Percentiles rank a stretch among this genome's conserved stretches.
These are phyloP conservation scores for Leccinum boreale DNA, from an alignment of 768 basidiomycete species.

Conservation along the genomic window DNA sequence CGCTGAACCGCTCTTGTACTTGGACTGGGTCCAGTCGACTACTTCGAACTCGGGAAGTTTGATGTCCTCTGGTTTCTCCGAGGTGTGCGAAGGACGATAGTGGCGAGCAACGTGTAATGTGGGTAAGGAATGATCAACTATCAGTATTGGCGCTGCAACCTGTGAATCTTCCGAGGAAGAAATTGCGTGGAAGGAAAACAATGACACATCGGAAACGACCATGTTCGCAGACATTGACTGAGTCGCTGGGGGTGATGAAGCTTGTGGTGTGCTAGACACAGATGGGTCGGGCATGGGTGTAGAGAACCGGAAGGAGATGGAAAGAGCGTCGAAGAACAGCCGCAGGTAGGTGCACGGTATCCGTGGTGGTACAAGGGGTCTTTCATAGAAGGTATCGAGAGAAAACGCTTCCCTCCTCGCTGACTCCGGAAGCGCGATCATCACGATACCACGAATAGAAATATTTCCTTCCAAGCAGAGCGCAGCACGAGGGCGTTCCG, in stretches of 20 bases:
- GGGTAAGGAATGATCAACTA: constrained; percentile 67
- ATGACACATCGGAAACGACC: constrained; percentile 47
- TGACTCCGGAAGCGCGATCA: constrained; percentile 44
- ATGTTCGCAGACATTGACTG: constrained; percentile 15
- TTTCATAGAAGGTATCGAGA: constrained; percentile 47
- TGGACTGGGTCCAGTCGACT: constrained; percentile 58
- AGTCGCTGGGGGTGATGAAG: not conserved
- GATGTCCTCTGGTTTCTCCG: constrained; percentile 18
- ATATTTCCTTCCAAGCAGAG: constrained; percentile 35
- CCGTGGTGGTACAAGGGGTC: constrained; percentile 57
- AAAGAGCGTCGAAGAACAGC: constrained; percentile 41
- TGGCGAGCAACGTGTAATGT: constrained; percentile 51
- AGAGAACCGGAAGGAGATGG: constrained; percentile 16
- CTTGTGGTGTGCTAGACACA: not conserved
- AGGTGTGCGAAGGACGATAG: constrained; percentile 37
- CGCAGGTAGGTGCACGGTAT: constrained; percentile 52
- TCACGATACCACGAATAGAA: constrained; percentile 42
- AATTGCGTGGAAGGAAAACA: constrained; percentile 46
- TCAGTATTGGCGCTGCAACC: constrained; percentile 60
- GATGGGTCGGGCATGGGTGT: constrained; percentile 4
- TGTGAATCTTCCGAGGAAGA: constrained; percentile 19
- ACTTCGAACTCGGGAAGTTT: constrained; percentile 55
- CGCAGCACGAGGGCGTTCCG: constrained; percentile 18
- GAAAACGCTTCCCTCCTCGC: constrained; percentile 4
- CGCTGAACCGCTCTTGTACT: constrained; percentile 39